Conservation (phyloP, 768 basidiomycete genomes). For the Pholiota microspora region DNA sequence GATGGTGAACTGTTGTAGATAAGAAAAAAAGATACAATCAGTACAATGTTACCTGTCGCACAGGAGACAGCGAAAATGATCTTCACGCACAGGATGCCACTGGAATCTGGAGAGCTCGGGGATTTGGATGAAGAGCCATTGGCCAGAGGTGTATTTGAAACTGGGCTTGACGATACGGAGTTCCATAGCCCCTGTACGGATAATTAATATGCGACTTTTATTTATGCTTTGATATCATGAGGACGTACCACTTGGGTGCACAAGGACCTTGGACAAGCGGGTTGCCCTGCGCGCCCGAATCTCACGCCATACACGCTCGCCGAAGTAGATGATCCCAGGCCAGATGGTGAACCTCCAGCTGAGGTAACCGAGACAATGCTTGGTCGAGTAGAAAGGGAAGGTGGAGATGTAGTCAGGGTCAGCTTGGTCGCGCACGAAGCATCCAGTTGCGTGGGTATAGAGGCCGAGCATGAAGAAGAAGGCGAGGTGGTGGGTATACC, state of each 20-base stretch:
- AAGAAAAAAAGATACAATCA: neutral
- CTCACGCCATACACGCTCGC: conserved; percentile 83
- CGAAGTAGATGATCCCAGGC: conserved; percentile 88
- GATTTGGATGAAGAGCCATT: conserved; percentile 89
- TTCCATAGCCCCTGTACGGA: conserved; percentile 76
- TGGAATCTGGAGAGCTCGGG: conserved; percentile 83
- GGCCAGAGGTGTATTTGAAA: conserved; percentile 88
- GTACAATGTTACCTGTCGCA: neutral
- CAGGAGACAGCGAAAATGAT: neutral
- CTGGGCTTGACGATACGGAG: conserved; percentile 88
- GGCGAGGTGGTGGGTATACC: conserved; percentile 94
- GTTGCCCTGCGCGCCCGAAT: conserved; percentile 79
- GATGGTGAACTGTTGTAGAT: conserved; percentile 78
- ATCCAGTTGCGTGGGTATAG: conserved; percentile 89
- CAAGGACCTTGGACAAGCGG: conserved; percentile 77
- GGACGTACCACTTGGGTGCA: conserved; percentile 79
- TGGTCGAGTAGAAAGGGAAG: conserved; percentile 87
- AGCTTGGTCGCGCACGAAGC: conserved; percentile 88
- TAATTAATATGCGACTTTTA: neutral
- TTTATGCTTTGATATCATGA: neutral
- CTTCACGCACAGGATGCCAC: conserved; percentile 89
- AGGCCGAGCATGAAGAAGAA: conserved; percentile 94
- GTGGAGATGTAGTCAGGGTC: conserved; percentile 63
- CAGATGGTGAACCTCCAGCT: conserved; percentile 93
- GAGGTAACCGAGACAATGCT: conserved; percentile 89